Evolutionary conservation across 2,329 filamentous ascomycete species (phyloP).

Genomic region (Hypomyces rosellus): DNA sequence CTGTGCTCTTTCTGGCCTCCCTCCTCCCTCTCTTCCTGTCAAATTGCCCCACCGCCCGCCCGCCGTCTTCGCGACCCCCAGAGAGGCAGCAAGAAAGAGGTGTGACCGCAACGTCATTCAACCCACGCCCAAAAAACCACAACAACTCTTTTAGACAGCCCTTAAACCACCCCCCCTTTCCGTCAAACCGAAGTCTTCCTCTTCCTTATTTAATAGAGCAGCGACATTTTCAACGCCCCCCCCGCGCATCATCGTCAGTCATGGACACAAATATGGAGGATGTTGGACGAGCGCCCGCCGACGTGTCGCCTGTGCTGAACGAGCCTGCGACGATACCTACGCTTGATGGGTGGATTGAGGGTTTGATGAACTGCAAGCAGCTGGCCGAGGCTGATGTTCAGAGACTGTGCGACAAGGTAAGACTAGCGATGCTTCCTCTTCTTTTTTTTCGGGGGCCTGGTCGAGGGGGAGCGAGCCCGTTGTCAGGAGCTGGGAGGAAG

Average conservation of each 20-base stretch:
- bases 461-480: too few relatives aligned
- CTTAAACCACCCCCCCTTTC: not conserved
- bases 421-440: conserved; percentile 7
- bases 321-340: conserved; percentile 89
- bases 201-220: conserved; percentile 11
- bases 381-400: conserved; percentile 90
- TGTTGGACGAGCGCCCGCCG: conserved; percentile 77
- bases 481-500: too few relatives aligned
- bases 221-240: not conserved
- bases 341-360: conserved; percentile 97
- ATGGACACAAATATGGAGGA: conserved; percentile 99
- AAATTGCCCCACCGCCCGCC: too few relatives aligned
- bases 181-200: conserved; percentile 19
- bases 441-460: not conserved
- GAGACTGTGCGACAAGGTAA: conserved; percentile 94
- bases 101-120: conserved; percentile 26
- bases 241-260: conserved; percentile 30
- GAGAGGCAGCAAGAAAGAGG: not conserved
- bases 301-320: conserved; percentile 61
- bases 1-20: not conserved
- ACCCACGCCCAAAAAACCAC: not conserved
- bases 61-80: too few relatives aligned
- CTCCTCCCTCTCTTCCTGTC: too few relatives aligned
- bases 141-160: conserved; percentile 1
- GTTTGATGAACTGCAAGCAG: conserved; percentile 97